Evolutionary conservation across 345 rosid genomes (phyloP), one percentile per base, ranked within the genome.

Genomic region (Excoecaria cochinchinensis): DNA sequence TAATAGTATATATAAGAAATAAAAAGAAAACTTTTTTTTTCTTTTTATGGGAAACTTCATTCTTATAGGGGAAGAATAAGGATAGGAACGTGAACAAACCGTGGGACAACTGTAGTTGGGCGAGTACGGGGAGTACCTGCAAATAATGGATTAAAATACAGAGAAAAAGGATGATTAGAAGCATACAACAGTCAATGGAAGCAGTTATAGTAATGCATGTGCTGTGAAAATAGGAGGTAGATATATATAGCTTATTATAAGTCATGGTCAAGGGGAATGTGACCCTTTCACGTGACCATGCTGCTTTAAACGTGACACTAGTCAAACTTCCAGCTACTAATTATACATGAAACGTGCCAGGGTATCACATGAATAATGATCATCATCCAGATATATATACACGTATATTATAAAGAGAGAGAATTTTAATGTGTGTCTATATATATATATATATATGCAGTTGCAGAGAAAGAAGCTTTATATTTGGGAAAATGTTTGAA

Each of bases 91-190:
- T 16, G 38, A 47, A 75, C 68, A 58, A 50, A 76, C 78, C 74
- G 60, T 69, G 39, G 61, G 69, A 69, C 53, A 68, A 16, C 67
- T 48, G 73, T 76, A 76, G 52, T 59, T 50, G 47, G 72, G 57
- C 7, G 72, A 57, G 78, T 67, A 56, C 72, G 74, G 73, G 21
- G 73, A 59, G 74, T 69, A 59, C 78, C 68, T 76, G 60, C 6
- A 31, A 76, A 39, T 16, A 31, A 31, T 5, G 9, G 48, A 44
- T 44, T 44, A 44, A 44, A 44, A 10, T 44, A 5, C 48, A 6
- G 9, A 3, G 48, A 38, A n/a, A 48, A 36, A 16, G 19, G 36
- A 8, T 15, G 25, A 8, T 73, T 22, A 50, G 14, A 19, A 64
- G 68, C 68, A 31, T 31, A 31, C 4, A n/a, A 14, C 16, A 70